These are phyloP conservation scores for Lentinula aciculospora DNA, from an alignment of 768 basidiomycete genomes.

Conservation along the genomic window DNA sequence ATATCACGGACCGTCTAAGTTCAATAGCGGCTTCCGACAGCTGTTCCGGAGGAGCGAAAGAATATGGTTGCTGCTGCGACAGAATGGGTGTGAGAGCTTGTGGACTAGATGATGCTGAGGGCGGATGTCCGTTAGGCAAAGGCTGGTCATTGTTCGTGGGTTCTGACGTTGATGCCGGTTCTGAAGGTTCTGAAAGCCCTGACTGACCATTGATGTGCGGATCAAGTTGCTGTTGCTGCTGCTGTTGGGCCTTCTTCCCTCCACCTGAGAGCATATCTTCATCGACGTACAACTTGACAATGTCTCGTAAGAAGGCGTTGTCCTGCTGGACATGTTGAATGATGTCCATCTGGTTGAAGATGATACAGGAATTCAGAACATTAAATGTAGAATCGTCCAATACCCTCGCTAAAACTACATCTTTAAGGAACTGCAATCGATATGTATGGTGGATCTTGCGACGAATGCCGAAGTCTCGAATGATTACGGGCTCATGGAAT, in stretches of 20 bases:
- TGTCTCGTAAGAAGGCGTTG: conserved; percentile 64
- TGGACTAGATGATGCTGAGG: conserved; percentile 8
- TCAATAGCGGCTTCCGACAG: conserved; percentile 49
- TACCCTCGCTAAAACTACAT: conserved; percentile 92
- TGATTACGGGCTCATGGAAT: conserved; percentile 85
- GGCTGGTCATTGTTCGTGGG: conserved; percentile 21
- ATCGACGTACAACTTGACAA: conserved; percentile 73
- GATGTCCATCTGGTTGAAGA: conserved; percentile 99
- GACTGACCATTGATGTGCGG: conserved; percentile 30
- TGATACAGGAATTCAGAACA: conserved; percentile 93
- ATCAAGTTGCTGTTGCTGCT: conserved; percentile 10
- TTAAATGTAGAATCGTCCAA: conserved; percentile 97
- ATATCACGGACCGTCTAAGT: conserved; percentile 70
- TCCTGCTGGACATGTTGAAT: conserved; percentile 85
- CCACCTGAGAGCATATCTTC: conserved; percentile 54
- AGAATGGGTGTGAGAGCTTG: conserved; percentile 7
- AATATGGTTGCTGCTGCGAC: conserved; percentile 25
- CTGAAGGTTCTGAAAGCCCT: conserved; percentile 20
- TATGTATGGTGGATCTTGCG: conserved; percentile 96
- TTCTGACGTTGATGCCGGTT: conserved; percentile 21
- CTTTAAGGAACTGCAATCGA: conserved; percentile 94
- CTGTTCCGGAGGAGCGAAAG: conserved; percentile 52
- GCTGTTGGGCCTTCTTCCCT: conserved; percentile 25
- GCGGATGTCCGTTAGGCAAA: conserved; percentile 18
- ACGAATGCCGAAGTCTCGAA: conserved; percentile 69